These are phyloP conservation scores for Trametopsis cervina DNA, from an alignment of 768 basidiomycete species.

Conservation along the genomic window DNA sequence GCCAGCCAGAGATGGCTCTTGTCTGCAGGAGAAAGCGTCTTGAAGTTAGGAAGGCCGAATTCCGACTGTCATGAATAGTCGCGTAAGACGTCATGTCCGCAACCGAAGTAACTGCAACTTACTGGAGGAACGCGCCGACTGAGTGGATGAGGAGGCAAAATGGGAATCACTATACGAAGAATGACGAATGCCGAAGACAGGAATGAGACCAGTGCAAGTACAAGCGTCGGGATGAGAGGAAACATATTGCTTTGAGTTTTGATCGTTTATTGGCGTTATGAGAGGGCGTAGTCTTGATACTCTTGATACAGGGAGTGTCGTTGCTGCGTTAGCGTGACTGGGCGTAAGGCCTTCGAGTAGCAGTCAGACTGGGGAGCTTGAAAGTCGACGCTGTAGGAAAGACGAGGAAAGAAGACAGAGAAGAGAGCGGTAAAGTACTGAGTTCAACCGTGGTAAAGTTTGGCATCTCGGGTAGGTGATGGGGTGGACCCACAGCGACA, in stretches of 20 bases:
- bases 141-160: conserved; percentile 65
- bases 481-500: conserved; percentile 24
- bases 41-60: conserved; percentile 67
- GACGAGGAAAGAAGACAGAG: conserved; percentile 14
- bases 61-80: conserved; percentile 44
- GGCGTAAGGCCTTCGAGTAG: conserved; percentile 34
- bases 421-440: conserved; percentile 3
- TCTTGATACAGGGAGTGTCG: conserved; percentile 21
- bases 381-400: conserved; percentile 26
- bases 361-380: conserved; percentile 23
- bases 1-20: conserved; percentile 73
- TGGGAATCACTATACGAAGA: conserved; percentile 68
- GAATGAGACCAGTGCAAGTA: conserved; percentile 66
- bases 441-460: conserved; percentile 25
- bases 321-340: conserved; percentile 22
- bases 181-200: conserved; percentile 67
- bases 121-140: conserved; percentile 72
- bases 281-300: conserved; percentile 10
- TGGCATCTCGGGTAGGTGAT: not conserved
- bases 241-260: conserved; percentile 40
- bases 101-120: conserved; percentile 21
- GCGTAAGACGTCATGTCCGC: conserved; percentile 2
- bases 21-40: conserved; percentile 58
- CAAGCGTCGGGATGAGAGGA: conserved; percentile 59
- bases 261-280: conserved; percentile 18